These are phyloP conservation scores for Solanum habrochaites DNA, from an alignment of 257 asterid species.

Conservation along the genomic window DNA sequence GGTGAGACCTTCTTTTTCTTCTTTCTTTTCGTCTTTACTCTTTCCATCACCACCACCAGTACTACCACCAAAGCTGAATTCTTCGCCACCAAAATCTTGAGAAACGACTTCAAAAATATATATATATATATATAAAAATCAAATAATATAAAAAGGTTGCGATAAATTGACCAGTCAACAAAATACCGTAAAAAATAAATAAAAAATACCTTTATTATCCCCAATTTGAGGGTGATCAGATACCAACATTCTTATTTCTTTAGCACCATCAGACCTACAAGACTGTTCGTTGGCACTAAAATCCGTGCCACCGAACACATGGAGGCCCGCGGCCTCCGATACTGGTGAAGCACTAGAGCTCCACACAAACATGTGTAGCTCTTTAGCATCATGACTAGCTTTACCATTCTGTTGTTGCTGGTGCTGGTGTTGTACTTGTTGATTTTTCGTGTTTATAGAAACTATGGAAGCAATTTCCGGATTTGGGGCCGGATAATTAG, in stretches of 20 bases:
- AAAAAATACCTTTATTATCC: constrained; percentile 48
- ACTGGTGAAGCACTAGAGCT: constrained; percentile 96
- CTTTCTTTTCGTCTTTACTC: constrained; percentile 40
- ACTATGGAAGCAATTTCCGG: constrained; percentile 61
- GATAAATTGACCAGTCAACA: background rate
- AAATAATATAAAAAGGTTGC: background rate
- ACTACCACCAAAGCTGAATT: constrained; percentile 53
- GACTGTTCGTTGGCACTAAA: constrained; percentile 52
- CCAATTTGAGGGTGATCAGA: constrained; percentile 75
- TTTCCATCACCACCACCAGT: constrained; percentile 9
- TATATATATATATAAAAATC: background rate
- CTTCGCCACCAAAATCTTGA: constrained; percentile 41
- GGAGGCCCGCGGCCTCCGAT: constrained; percentile 49
- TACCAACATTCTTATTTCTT: constrained; percentile 78
- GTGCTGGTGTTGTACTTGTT: background rate
- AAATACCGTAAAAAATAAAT: background rate
- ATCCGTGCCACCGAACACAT: constrained; percentile 34
- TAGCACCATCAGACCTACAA: constrained; percentile 75
- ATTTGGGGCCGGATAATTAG: constrained; percentile 73
- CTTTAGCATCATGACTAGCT: constrained; percentile 65
- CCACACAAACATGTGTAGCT: constrained; percentile 98
- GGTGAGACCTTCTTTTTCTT: constrained; percentile 37
- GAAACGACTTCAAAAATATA: constrained; percentile 17
- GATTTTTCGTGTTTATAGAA: constrained; percentile 27
- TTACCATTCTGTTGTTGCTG: constrained; percentile 20